Base-by-base conservation (phyloP, 805 yeast species). In the Peterozyma toletana region DNA sequence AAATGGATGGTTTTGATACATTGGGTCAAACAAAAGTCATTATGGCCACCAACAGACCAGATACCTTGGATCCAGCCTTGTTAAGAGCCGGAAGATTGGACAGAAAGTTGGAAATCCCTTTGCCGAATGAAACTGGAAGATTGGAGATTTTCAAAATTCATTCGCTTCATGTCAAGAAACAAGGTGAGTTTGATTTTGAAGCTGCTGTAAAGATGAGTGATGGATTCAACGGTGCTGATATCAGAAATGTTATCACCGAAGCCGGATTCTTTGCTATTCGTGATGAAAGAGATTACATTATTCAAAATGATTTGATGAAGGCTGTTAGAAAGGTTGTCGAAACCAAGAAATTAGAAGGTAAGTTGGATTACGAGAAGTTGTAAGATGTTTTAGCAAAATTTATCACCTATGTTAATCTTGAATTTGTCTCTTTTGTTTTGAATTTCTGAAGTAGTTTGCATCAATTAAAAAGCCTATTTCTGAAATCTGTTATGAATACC, bases 11-110 rank as follows among this genome's bases (percentile, higher is more conserved):
- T 48, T 91, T 91, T 63, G 98, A 91, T 63, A 85, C 88, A 46
- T 74, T 91, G 57, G 99, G 99, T 27, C 96, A 89, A 65, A 91
- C 99, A 2, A 91, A 91, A 68, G 89, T 91, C 42, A 91, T 91
- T 57, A 91, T 91, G 99, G 99, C 99, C 31, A 91, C 99, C n/a
- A 91, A 91, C 66, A 80, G 99, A 68, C 99, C 99, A 10, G 99
- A 91, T 61, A 93, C 98, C 11, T 73, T 91, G 52, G 99, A 91
- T 65, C 99, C 99, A 11, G 99, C 99, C 3, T 73, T 91, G 54
- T 75, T 91, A 55, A 86, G 99, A 71, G 96, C 99, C 2, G 99
- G 99, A 53, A 82, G 99, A 70, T 78, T 91, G 61, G 99, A 91
- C 67, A 79, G 98, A 61, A 91, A 91, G 65, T 87, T 91, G 56